Evolutionary conservation across 352 stramenopile species (phyloP).

Genomic region (Phytophthora fragariaefolia): DNA sequence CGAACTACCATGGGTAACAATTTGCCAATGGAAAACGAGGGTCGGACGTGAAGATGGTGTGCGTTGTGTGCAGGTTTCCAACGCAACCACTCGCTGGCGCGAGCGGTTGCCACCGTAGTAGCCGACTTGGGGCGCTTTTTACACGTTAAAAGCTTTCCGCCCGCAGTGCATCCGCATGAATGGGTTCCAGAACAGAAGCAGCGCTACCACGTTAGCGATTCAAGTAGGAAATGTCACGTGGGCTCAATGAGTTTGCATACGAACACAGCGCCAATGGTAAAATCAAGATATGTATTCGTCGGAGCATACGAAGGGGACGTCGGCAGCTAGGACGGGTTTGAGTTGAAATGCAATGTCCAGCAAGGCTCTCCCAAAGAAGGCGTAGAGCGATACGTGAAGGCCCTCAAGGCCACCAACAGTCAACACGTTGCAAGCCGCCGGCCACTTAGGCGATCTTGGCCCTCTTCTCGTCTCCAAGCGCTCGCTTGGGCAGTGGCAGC

Average conservation of each 20-base stretch:
- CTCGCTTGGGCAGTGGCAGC: slow-evolving; percentile 43
- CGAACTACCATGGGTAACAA: slow-evolving; percentile 2
- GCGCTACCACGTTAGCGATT: background rate
- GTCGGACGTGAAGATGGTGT: background rate
- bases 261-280: too few relatives aligned
- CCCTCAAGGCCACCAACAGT: background rate
- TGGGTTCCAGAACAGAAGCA: background rate
- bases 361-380: background rate
- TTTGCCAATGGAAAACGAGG: slow-evolving; percentile 8
- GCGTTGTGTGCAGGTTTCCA: slow-evolving; percentile 5
- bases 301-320: too few relatives aligned
- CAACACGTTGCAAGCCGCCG: background rate
- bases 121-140: slow-evolving; percentile 15
- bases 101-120: slow-evolving; percentile 20
- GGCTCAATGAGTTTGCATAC: too few relatives aligned
- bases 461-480: background rate
- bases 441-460: slow-evolving; percentile 8
- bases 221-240: background rate
- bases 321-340: too few relatives aligned
- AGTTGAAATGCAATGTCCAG: too few relatives aligned
- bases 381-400: background rate
- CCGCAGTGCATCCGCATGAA: background rate
- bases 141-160: background rate
- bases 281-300: too few relatives aligned
- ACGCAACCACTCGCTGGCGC: slow-evolving; percentile 9